These are phyloP conservation scores for Paecilomyces dactylethromorphus DNA, from an alignment of 2,329 filamentous ascomycete species.

Conservation along the genomic window DNA sequence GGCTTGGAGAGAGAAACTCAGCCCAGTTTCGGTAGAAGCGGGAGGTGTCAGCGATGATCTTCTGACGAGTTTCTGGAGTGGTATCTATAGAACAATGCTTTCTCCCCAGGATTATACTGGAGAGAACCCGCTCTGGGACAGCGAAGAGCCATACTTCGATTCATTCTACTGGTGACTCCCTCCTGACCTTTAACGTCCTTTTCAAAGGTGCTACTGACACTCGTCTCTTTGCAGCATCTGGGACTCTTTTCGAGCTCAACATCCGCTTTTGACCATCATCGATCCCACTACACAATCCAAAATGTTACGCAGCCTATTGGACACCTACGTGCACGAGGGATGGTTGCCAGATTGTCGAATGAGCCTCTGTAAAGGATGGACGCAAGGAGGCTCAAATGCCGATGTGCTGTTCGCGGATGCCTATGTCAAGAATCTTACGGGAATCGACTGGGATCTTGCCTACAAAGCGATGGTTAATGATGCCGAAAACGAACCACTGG, in stretches of 20 bases:
- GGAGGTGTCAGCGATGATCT: constrained; percentile 43
- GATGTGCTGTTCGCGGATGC: constrained; percentile 63
- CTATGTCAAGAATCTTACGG: constrained; percentile 59
- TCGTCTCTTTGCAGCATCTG: constrained; percentile 44
- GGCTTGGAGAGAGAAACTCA: constrained; percentile 53
- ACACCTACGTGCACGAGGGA: constrained; percentile 63
- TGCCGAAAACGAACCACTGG: constrained; percentile 61
- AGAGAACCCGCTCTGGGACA: constrained; percentile 62
- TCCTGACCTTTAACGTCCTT: background rate
- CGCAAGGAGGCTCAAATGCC: constrained; percentile 67
- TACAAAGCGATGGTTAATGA: constrained; percentile 65
- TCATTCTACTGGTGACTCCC: constrained; percentile 61
- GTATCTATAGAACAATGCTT: constrained; percentile 63
- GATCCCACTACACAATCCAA: constrained; percentile 56
- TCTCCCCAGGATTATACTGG: constrained; percentile 67
- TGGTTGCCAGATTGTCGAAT: constrained; percentile 70
- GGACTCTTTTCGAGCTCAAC: constrained; percentile 63
- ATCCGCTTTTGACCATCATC: constrained; percentile 61
- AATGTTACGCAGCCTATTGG: constrained; percentile 64
- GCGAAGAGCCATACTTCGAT: constrained; percentile 63
- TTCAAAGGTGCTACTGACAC: background rate
- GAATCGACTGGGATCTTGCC: constrained; percentile 60
- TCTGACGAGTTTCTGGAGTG: constrained; percentile 58
- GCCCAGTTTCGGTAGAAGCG: constrained; percentile 46
- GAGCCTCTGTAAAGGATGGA: constrained; percentile 63